Percentiles rank a stretch among this genome's conserved stretches.
phyloP scores from a whole-genome alignment of 73 alveolate species.

The Paramecium primaurelia region DNA sequence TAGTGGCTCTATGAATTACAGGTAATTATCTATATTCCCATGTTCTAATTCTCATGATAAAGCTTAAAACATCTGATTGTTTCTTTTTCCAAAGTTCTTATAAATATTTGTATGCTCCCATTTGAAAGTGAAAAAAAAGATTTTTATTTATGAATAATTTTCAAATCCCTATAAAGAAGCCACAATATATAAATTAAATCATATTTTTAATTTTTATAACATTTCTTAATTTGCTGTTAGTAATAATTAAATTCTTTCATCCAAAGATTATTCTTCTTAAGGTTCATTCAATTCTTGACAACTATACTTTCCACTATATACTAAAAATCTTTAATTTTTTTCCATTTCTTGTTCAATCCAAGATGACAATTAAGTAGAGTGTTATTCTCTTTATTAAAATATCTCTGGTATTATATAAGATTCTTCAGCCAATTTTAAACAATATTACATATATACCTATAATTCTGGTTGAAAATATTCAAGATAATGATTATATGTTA shows the following conservation, averaged over 20 bases:
- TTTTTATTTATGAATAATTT: conserved; percentile 21
- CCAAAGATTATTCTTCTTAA: not conserved
- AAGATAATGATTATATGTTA: not conserved
- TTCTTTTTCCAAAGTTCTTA: conserved; percentile 99
- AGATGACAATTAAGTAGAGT: not conserved
- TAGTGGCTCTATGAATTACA: conserved; percentile 94
- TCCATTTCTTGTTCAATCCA: conserved; percentile 19
- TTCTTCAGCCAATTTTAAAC: conserved; percentile 2
- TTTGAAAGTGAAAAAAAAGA: conserved; percentile 29
- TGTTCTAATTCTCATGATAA: conserved; percentile 94
- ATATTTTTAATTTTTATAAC: not conserved
- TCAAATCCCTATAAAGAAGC: not conserved
- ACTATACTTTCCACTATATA: conserved; percentile 8
- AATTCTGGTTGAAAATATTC: not conserved
- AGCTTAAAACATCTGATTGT: conserved; percentile 97
- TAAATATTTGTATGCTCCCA: conserved; percentile 98
- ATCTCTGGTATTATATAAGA: not conserved
- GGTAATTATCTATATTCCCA: conserved; percentile 99
- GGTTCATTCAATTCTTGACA: not conserved
- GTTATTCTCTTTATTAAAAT: not conserved
- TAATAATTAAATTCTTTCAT: not conserved
- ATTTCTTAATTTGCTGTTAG: not conserved
- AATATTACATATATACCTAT: not conserved
- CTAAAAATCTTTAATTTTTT: not conserved
- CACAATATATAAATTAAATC: not conserved